Percentiles rank a stretch among this genome's conserved stretches.
phyloP scores from a whole-genome alignment of 2,329 filamentous ascomycete genomes.

The Zymoseptoria brevis region DNA sequence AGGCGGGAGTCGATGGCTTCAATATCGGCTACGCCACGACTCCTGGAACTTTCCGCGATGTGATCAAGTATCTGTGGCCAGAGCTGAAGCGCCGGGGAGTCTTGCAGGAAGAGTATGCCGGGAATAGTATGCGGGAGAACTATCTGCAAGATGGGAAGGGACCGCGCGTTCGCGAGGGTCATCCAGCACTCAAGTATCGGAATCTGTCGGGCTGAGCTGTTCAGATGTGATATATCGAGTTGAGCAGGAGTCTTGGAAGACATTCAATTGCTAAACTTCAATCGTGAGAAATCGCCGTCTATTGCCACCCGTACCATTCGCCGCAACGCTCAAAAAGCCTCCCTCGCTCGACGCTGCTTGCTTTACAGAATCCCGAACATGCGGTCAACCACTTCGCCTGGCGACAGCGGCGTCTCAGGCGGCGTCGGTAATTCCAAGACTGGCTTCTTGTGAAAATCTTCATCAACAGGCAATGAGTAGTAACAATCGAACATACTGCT shows the following conservation, averaged over 20 bases:
- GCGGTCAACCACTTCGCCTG: slow-evolving; percentile 4
- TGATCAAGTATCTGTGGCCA: slow-evolving; percentile 32
- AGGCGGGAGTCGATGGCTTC: slow-evolving; percentile 39
- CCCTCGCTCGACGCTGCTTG: not conserved
- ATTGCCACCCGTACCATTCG: not conserved
- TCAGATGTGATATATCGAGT: not conserved
- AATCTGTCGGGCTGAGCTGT: not conserved
- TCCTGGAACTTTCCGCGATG: slow-evolving; percentile 34
- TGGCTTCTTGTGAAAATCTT: not conserved
- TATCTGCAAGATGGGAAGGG: slow-evolving; percentile 23
- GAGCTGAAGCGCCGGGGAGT: slow-evolving; percentile 31
- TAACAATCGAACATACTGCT: slow-evolving; percentile 21
- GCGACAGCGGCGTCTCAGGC: slow-evolving; percentile 13
- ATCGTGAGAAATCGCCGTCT: not conserved
- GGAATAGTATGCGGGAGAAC: slow-evolving; percentile 23
- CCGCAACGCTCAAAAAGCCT: not conserved
- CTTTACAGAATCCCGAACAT: not conserved
- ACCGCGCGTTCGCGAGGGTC: slow-evolving; percentile 19
- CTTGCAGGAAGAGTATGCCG: slow-evolving; percentile 24
- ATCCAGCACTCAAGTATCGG: slow-evolving; percentile 19
- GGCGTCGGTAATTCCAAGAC: slow-evolving; percentile 9
- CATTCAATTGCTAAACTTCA: not conserved
- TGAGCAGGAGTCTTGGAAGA: no score
- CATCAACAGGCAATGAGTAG: slow-evolving; percentile 12
- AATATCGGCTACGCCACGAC: slow-evolving; percentile 39